These are phyloP conservation scores for Rhizophagus prolifer DNA, from an alignment of 192 early-diverging fungal species.

Conservation along the genomic window DNA sequence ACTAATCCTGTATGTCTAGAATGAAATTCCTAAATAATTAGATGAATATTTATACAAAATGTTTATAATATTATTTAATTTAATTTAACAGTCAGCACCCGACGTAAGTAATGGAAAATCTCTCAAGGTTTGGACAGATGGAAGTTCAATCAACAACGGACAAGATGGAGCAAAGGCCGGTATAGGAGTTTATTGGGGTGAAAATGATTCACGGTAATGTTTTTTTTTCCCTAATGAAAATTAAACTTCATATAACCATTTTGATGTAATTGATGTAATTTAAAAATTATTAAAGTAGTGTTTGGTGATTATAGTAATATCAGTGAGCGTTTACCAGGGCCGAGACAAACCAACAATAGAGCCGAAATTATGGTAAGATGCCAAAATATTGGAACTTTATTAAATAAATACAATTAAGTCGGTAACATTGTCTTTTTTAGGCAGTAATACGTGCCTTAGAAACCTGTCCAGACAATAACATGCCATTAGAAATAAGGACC, in stretches of 20 bases:
- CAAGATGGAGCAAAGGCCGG: conserved; percentile 64
- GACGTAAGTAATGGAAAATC: not conserved
- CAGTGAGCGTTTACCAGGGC: conserved; percentile 50
- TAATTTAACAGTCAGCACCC: not conserved
- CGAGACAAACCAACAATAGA: conserved; percentile 69
- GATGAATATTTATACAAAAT: too few species aligned
- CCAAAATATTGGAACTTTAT: not conserved
- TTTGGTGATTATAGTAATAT: conserved; percentile 50
- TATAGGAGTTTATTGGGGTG: conserved; percentile 82
- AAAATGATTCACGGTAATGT: conserved; percentile 58
- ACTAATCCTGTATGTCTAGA: too few species aligned
- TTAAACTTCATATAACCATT: not conserved
- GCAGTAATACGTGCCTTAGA: conserved; percentile 60
- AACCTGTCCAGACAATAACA: conserved; percentile 35
- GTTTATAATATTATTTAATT: not conserved
- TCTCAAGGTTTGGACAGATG: conserved; percentile 77
- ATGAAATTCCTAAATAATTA: not conserved
- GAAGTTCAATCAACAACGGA: conserved; percentile 76
- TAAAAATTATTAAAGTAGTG: not conserved
- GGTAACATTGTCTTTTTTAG: conserved; percentile 24
- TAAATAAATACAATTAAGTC: not conserved
- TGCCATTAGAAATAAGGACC: conserved; percentile 61
- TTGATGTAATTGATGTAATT: not conserved
- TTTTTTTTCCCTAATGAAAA: conserved; percentile 24
- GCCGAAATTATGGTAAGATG: conserved; percentile 61